These are phyloP conservation scores for Raddia guianensis DNA, from an alignment of 176 grass and related monocot genomes.

Conservation along the genomic window DNA sequence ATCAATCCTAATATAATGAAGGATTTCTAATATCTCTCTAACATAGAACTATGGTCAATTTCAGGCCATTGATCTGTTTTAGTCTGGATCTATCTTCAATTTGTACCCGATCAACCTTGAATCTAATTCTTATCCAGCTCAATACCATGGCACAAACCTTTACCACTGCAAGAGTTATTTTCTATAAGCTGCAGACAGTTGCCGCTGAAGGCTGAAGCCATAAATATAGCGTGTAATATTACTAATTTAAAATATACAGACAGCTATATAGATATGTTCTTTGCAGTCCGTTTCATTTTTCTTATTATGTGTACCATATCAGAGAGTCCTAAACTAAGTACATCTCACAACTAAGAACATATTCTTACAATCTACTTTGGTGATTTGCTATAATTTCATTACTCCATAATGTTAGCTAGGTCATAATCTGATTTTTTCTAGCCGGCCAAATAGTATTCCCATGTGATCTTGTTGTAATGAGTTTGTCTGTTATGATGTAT, in stretches of 20 bases:
- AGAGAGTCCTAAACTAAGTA: not conserved
- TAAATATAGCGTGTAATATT: not conserved
- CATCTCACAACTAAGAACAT: not conserved
- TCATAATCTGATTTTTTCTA: conserved; percentile 4
- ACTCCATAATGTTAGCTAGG: not conserved
- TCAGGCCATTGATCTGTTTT: not conserved
- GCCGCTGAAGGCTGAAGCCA: conserved; percentile 18
- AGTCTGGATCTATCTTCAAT: not conserved
- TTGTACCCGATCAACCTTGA: not conserved
- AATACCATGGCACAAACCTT: not conserved
- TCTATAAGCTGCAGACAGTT: not conserved
- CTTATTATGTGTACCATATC: not conserved
- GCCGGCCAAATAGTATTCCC: not conserved
- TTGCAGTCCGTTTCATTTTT: not conserved
- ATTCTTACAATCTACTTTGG: not conserved
- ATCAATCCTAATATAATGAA: no score
- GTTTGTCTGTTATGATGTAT: not conserved
- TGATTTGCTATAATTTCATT: not conserved
- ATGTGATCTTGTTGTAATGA: not conserved
- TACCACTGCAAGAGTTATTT: not conserved
- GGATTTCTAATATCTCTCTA: not conserved
- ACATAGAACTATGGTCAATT: not conserved
- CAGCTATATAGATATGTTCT: not conserved
- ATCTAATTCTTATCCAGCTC: not conserved
- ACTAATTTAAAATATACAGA: not conserved